These are phyloP conservation scores for Zanthoxylum bungeanum DNA, from an alignment of 345 rosid species.

Conservation along the genomic window DNA sequence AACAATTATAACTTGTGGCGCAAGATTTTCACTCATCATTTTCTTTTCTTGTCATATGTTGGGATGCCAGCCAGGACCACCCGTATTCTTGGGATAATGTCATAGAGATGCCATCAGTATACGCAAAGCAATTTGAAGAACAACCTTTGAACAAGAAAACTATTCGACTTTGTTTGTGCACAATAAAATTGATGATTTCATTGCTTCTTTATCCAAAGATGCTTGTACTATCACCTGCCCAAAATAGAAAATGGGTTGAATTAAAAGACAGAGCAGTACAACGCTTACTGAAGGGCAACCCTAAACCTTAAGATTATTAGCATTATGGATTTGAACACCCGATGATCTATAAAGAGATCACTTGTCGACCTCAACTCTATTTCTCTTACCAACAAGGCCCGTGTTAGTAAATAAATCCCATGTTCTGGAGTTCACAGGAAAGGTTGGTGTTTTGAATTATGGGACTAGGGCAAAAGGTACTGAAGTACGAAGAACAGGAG, in stretches of 20 bases:
- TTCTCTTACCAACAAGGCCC: not conserved
- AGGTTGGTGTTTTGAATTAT: not conserved
- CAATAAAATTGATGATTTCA: constrained; percentile 70
- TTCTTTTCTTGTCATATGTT: too few species aligned
- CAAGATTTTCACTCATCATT: not conserved
- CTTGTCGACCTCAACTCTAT: not conserved
- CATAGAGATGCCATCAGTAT: not conserved
- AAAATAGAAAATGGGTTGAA: not conserved
- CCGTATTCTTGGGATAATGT: not conserved
- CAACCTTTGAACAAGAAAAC: constrained; percentile 4
- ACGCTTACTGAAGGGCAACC: not conserved
- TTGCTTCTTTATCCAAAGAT: constrained; percentile 68
- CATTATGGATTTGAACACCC: not conserved
- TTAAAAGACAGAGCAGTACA: not conserved
- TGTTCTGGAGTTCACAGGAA: not conserved
- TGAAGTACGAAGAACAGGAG: not conserved
- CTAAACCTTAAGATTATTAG: too few species aligned
- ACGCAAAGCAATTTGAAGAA: not conserved
- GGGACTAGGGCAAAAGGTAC: not conserved
- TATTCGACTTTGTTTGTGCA: constrained; percentile 78
- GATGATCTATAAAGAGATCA: not conserved
- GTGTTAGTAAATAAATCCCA: not conserved
- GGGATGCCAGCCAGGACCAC: not conserved
- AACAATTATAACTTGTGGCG: not conserved
- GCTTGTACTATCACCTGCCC: constrained; percentile 77